Percentiles rank a stretch among this genome's conserved stretches.
Evolutionary conservation across 2,329 filamentous ascomycete genomes (phyloP).

Genomic region (Ascochyta clinopodiicola): DNA sequence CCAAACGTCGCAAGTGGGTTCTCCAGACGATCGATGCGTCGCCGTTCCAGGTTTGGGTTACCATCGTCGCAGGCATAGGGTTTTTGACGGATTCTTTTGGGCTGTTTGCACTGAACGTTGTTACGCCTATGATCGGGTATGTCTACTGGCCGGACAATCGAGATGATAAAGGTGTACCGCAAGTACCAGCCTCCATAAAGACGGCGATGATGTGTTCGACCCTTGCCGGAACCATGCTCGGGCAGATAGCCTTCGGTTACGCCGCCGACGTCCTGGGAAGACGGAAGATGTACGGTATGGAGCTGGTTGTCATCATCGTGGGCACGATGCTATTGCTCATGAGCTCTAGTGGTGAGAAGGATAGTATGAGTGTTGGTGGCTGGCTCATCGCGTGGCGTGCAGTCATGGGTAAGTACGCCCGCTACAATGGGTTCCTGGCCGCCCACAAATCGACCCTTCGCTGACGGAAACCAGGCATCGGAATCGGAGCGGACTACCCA

Average conservation of each 20-base stretch:
- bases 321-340: slow-evolving; percentile 49
- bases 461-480: slow-evolving; percentile 28
- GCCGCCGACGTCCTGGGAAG: slow-evolving; percentile 48
- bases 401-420: slow-evolving; percentile 44
- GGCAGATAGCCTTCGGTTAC: slow-evolving; percentile 48
- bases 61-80: slow-evolving; percentile 49
- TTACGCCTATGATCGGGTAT: slow-evolving; percentile 50
- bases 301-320: slow-evolving; percentile 51
- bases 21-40: slow-evolving; percentile 44
- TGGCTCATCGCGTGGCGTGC: slow-evolving; percentile 52
- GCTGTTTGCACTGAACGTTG: slow-evolving; percentile 50
- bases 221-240: slow-evolving; percentile 49
- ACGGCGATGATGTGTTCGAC: slow-evolving; percentile 50
- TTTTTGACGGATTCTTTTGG: slow-evolving; percentile 52
- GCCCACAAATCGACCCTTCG: neutral
- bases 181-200: slow-evolving; percentile 37
- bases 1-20: slow-evolving; percentile 40
- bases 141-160: slow-evolving; percentile 45
- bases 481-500: slow-evolving; percentile 49
- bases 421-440: no score
- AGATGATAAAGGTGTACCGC: slow-evolving; percentile 28
- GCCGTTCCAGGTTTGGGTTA: slow-evolving; percentile 46
- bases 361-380: slow-evolving; percentile 47
- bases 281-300: slow-evolving; percentile 50
- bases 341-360: slow-evolving; percentile 44